Evolutionary conservation across 2,329 filamentous ascomycete genomes (phyloP).

Genomic region (Ophiocordyceps camponoti-leonardi): DNA sequence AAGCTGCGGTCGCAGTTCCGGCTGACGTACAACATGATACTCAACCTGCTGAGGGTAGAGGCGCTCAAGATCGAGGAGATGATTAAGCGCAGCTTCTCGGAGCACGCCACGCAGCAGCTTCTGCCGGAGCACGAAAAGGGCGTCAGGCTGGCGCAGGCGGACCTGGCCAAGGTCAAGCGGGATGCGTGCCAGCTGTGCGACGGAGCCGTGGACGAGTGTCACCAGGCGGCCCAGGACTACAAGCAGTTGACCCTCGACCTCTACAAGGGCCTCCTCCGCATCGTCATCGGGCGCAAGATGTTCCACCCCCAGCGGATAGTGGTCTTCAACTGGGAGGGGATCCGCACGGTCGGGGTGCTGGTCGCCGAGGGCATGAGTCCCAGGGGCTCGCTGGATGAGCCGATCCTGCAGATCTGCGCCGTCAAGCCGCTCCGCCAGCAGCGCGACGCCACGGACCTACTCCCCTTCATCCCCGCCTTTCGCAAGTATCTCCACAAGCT

Average conservation of each 20-base stretch:
- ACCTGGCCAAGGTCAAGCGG: conserved; percentile 76
- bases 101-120: conserved; percentile 89
- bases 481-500: conserved; percentile 49
- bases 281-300: conserved; percentile 67
- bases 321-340: conserved; percentile 70
- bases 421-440: conserved; percentile 51
- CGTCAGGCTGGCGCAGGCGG: conserved; percentile 80
- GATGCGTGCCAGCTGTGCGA: conserved; percentile 74
- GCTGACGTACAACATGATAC: conserved; percentile 97
- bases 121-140: conserved; percentile 92
- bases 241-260: conserved; percentile 66
- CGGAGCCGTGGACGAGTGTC: conserved; percentile 59
- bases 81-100: conserved; percentile 99
- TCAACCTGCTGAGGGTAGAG: conserved; percentile 87
- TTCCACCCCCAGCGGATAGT: conserved; percentile 62
- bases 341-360: conserved; percentile 67
- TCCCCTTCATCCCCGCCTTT: conserved; percentile 66
- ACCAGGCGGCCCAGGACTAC: conserved; percentile 66
- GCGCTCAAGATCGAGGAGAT: conserved; percentile 98
- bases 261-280: conserved; percentile 57
- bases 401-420: conserved; percentile 63
- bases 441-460: conserved; percentile 64
- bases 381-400: conserved; percentile 36
- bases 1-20: conserved; percentile 93
- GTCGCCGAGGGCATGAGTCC: conserved; percentile 56